A percentile compares a stretch with the other conserved stretches of the same genome.
These are phyloP conservation scores for Rhizophagus prolifer DNA, from an alignment of 192 early-diverging fungal species.

Conservation along the genomic window DNA sequence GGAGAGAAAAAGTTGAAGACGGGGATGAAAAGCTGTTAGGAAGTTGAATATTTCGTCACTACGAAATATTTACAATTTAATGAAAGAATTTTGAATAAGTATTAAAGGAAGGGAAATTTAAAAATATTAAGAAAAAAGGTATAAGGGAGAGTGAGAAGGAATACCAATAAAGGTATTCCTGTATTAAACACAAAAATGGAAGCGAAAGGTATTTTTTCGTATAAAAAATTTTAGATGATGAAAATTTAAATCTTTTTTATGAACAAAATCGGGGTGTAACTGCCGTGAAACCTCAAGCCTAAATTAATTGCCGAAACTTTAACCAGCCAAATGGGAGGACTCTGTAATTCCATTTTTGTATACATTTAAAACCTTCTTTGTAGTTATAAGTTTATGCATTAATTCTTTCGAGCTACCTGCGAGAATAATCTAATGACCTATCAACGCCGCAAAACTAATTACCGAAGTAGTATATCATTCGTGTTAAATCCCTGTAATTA, in stretches of 20 bases:
- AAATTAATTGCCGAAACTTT: neutral
- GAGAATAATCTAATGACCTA: neutral
- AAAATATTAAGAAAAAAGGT: neutral
- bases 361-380: neutral
- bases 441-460: neutral
- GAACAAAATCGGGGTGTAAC: slow-evolving; percentile 1
- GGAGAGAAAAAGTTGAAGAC: neutral
- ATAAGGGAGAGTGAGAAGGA: neutral
- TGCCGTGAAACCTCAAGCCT: neutral
- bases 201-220: neutral
- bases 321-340: neutral
- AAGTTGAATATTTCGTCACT: neutral
- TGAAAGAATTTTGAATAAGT: neutral
- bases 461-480: neutral
- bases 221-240: neutral
- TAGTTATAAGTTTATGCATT: neutral
- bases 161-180: neutral
- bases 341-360: neutral
- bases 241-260: neutral
- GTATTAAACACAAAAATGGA: neutral
- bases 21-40: neutral
- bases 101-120: neutral
- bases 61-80: neutral
- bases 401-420: neutral
- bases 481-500: neutral